Percentiles rank a stretch among this genome's conserved stretches.
Evolutionary conservation across 495 filamentous ascomycete species (phyloP).

Genomic region (Tirmania nivea): DNA sequence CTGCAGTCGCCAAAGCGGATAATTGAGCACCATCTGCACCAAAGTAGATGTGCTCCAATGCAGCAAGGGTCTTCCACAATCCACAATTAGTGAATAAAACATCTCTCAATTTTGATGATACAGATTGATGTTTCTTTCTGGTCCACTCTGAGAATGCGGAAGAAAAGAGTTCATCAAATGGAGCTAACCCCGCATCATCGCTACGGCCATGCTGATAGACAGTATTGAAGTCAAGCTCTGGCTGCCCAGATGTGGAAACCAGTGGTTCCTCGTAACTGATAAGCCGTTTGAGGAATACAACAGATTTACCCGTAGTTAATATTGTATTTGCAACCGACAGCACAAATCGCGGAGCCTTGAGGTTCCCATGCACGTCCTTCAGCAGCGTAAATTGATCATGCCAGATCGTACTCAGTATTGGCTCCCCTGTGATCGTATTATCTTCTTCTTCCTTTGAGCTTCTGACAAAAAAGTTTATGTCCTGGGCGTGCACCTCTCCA

Average conservation of each 20-base stretch:
- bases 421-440: too few species aligned
- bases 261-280: constrained; percentile 22
- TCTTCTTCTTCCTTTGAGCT: constrained; percentile 30
- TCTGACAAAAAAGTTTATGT: constrained; percentile 54
- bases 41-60: constrained; percentile 50
- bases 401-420: constrained; percentile 40
- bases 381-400: constrained; percentile 47
- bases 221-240: constrained; percentile 23
- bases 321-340: constrained; percentile 43
- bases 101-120: constrained; percentile 38
- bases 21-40: constrained; percentile 44
- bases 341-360: constrained; percentile 55
- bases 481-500: constrained; percentile 40
- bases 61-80: constrained; percentile 40
- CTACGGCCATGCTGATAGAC: constrained; percentile 35
- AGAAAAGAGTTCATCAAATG: constrained; percentile 55
- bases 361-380: constrained; percentile 28
- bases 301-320: constrained; percentile 70
- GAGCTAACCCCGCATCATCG: constrained; percentile 27
- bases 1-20: constrained; percentile 36
- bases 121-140: constrained; percentile 42
- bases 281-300: constrained; percentile 54
- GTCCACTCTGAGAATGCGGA: constrained; percentile 51
- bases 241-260: neutral
- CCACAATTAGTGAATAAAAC: constrained; percentile 49